phyloP scores from a whole-genome alignment of 345 rosid species.

The Eucalyptus pumila region DNA sequence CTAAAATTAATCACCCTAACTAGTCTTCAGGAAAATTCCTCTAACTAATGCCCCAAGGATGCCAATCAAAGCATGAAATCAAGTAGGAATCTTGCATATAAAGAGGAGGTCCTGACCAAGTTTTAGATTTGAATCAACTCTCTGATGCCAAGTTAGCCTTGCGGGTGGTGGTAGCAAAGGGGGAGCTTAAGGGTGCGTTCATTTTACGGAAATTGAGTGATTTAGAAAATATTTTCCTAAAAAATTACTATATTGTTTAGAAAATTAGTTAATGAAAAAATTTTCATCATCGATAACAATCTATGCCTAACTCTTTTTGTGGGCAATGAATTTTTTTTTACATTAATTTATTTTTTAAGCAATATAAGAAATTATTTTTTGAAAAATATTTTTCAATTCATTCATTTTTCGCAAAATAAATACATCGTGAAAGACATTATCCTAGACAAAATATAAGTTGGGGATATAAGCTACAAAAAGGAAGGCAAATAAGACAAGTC shows the following conservation, averaged over 20 bases:
- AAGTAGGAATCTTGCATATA: background rate
- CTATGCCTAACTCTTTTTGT: background rate
- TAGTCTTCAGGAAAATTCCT: background rate
- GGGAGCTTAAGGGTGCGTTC: background rate
- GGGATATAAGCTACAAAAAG: background rate
- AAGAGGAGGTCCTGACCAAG: background rate
- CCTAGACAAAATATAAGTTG: background rate
- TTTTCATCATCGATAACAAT: too few relatives aligned
- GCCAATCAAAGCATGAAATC: background rate
- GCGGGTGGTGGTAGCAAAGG: background rate
- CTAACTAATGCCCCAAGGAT: background rate
- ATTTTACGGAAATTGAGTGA: fast-evolving
- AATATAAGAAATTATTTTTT: too few relatives aligned
- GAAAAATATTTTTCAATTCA: too few relatives aligned
- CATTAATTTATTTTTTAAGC: background rate
- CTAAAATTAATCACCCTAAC: background rate
- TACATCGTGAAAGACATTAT: background rate
- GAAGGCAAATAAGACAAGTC: background rate
- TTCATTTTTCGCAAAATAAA: too few relatives aligned
- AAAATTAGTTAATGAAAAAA: too few relatives aligned
- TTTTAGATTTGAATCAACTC: background rate
- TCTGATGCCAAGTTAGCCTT: background rate
- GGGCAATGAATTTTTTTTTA: background rate
- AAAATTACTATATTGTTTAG: too few relatives aligned
- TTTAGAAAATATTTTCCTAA: too few relatives aligned